phyloP scores from a whole-genome alignment of 2,329 filamentous ascomycete species.

The Colletotrichum sp. region DNA sequence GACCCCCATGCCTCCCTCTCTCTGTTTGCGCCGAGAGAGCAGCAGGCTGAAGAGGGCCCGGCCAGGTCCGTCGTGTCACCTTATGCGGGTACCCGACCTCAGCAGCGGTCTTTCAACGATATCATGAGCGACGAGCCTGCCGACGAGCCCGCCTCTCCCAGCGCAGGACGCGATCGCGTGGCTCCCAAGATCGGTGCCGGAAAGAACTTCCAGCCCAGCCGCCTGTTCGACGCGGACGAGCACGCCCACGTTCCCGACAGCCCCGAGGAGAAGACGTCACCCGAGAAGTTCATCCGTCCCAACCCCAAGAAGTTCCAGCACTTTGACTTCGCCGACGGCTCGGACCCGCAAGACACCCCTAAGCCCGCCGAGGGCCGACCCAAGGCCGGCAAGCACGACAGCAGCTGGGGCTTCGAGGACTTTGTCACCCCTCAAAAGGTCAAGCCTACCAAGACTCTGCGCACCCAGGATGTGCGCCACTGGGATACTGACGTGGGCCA shows the following conservation, averaged over 20 bases:
- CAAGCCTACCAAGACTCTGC: constrained; percentile 61
- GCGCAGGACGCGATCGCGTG: constrained; percentile 51
- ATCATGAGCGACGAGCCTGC: constrained; percentile 65
- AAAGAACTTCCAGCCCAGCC: constrained; percentile 67
- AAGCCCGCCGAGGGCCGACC: constrained; percentile 47
- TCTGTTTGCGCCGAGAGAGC: constrained; percentile 75
- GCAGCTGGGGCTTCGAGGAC: constrained; percentile 88
- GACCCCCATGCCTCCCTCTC: constrained; percentile 75
- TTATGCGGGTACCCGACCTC: constrained; percentile 64
- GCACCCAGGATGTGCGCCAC: constrained; percentile 75
- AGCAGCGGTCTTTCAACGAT: constrained; percentile 74
- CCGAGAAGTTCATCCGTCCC: constrained; percentile 60
- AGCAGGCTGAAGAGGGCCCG: constrained; percentile 36
- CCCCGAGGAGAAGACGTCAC: constrained; percentile 43
- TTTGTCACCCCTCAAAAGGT: constrained; percentile 82
- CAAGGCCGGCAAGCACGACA: constrained; percentile 66
- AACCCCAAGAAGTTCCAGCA: constrained; percentile 84
- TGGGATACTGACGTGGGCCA: constrained; percentile 79
- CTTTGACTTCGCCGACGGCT: constrained; percentile 79
- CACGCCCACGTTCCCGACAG: constrained; percentile 44
- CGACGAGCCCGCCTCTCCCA: constrained; percentile 38
- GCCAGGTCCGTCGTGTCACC: constrained; percentile 56
- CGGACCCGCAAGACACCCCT: constrained; percentile 53
- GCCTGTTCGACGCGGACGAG: constrained; percentile 65
- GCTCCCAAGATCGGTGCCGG: constrained; percentile 59